Conservation (phyloP, 2,329 filamentous ascomycete genomes). For the Aspergillus arachidicola region DNA sequence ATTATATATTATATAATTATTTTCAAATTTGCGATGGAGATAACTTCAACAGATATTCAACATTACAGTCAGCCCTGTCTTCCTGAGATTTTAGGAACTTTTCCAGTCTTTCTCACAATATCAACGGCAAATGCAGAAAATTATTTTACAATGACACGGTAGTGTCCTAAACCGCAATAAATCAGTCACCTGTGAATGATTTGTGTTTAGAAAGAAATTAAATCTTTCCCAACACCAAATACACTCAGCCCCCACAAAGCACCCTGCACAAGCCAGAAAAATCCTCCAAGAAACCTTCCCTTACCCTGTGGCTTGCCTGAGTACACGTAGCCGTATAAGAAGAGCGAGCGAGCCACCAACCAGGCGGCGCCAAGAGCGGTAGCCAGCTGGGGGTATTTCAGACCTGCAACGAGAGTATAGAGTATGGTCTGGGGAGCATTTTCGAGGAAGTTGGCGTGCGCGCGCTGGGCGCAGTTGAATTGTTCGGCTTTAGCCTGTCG, state of each 20-base stretch:
- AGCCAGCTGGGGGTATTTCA: conserved; percentile 55
- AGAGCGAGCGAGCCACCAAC: conserved; percentile 54
- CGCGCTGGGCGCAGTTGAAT: conserved; percentile 59
- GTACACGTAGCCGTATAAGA: conserved; percentile 51
- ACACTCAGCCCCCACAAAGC: conserved; percentile 43
- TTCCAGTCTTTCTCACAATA: no score
- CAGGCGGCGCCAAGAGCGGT: conserved; percentile 52
- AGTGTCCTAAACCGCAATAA: no score
- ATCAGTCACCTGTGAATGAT: no score
- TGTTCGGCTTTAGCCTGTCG: conserved; percentile 45
- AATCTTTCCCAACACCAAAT: conserved; percentile 38
- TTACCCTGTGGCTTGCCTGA: conserved; percentile 41
- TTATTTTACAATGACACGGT: no score
- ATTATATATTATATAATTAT: no score
- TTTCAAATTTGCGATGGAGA: no score
- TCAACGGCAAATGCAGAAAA: no score
- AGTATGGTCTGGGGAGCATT: conserved; percentile 56
- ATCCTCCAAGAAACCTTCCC: conserved; percentile 37
- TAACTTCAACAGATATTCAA: no score
- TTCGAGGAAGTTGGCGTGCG: conserved; percentile 63
- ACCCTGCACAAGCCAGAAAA: conserved; percentile 45
- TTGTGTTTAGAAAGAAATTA: conserved; percentile 26
- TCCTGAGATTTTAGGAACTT: no score
- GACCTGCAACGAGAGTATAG: conserved; percentile 56
- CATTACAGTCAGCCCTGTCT: no score